A percentile compares a stretch with the other conserved stretches of the same genome.
These are phyloP conservation scores for Suillus hirtellus DNA, from an alignment of 768 basidiomycete species.

Conservation along the genomic window DNA sequence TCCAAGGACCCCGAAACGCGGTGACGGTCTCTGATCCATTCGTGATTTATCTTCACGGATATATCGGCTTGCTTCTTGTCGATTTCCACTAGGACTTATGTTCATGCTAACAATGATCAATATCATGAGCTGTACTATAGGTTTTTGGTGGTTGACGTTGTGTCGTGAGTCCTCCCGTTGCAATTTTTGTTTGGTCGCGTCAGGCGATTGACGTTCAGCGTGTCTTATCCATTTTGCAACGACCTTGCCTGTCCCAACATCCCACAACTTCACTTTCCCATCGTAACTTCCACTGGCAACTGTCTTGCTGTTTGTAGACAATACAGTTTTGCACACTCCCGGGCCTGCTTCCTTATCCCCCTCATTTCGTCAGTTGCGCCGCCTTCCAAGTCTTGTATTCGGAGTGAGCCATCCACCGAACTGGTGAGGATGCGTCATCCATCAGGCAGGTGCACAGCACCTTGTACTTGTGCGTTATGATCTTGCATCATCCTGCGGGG, in stretches of 20 bases:
- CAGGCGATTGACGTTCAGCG: not conserved
- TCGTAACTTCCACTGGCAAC: not conserved
- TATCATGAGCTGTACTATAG: too few relatives aligned
- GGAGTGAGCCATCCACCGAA: not conserved
- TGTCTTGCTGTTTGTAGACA: not conserved
- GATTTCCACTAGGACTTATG: too few relatives aligned
- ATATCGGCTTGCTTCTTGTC: too few relatives aligned
- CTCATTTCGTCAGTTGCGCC: not conserved
- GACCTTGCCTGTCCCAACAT: not conserved
- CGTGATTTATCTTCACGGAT: too few relatives aligned
- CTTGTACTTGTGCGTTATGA: not conserved
- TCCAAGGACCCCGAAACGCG: too few relatives aligned
- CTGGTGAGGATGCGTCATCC: not conserved
- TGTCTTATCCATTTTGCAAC: not conserved
- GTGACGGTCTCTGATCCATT: too few relatives aligned
- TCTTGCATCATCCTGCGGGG: not conserved
- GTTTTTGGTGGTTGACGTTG: too few relatives aligned
- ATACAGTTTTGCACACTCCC: not conserved
- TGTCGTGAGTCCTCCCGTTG: not conserved
- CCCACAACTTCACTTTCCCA: not conserved
- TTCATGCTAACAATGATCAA: too few relatives aligned
- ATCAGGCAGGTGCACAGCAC: not conserved
- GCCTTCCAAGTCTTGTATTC: not conserved
- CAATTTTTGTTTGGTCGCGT: not conserved
- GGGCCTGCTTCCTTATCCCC: not conserved